Evolutionary conservation across 371 early-diverging fungal genomes (phyloP).

Genomic region (Caulochytrium protostelioides): DNA sequence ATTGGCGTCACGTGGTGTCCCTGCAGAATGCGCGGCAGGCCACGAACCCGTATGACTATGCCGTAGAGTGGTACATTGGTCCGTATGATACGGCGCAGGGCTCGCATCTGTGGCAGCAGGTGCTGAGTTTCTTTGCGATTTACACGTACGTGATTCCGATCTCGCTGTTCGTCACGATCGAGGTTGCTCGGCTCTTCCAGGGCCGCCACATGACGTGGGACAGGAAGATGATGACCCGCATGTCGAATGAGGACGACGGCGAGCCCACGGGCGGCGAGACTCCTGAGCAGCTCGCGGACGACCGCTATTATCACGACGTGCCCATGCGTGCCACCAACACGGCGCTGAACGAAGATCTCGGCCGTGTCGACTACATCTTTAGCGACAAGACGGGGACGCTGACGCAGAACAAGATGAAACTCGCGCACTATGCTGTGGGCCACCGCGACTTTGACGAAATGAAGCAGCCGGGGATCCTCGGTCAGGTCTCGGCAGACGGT

Average conservation of each 20-base stretch:
- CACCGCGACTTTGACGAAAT: background rate
- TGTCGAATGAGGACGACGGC: too few relatives aligned
- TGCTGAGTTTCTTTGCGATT: constrained; percentile 12
- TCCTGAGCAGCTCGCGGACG: too few relatives aligned
- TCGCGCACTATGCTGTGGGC: constrained; percentile 6
- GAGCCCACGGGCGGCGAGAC: too few relatives aligned
- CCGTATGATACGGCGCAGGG: constrained; percentile 1
- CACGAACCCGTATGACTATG: constrained; percentile 4
- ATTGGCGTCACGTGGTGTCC: background rate
- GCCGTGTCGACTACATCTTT: constrained; percentile 23
- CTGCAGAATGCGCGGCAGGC: background rate
- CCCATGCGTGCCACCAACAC: constrained; percentile 21
- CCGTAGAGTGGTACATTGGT: constrained; percentile 16
- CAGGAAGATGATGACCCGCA: constrained; percentile 14
- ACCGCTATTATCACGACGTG: constrained; percentile 17
- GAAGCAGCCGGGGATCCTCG: background rate
- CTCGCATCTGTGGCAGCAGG: constrained; percentile 2
- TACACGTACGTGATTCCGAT: constrained; percentile 41
- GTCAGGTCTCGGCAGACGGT: too few relatives aligned
- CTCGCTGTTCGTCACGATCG: constrained; percentile 44
- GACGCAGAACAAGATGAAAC: constrained; percentile 25
- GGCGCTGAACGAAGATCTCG: constrained; percentile 41
- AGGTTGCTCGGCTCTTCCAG: constrained; percentile 34
- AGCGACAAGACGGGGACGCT: constrained; percentile 34
- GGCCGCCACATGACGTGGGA: constrained; percentile 20